A percentile compares a stretch with the other conserved stretches of the same genome.
Conservation (phyloP, 106 monocot species). For the Gastrodia elata region DNA sequence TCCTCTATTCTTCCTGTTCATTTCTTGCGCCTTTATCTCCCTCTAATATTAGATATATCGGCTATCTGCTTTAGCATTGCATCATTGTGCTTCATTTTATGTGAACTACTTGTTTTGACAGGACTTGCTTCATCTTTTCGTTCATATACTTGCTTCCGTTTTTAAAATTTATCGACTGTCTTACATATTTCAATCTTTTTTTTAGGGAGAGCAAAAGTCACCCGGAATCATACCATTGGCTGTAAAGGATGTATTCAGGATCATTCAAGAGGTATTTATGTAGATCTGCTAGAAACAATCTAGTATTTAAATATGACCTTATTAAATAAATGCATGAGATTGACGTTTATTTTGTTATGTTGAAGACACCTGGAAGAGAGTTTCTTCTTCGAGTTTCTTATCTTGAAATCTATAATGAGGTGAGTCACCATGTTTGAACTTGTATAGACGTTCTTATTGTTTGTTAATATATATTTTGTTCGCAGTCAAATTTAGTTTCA, state of each 20-base stretch:
- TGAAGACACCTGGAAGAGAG: conserved; percentile 76
- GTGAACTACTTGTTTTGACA: background rate
- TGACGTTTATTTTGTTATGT: conserved; percentile 5
- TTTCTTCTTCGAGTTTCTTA: conserved; percentile 99
- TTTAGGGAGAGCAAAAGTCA: conserved; percentile 94
- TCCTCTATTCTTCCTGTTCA: background rate
- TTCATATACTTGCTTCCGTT: background rate
- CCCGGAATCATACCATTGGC: conserved; percentile 97
- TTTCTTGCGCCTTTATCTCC: background rate
- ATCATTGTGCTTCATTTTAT: background rate
- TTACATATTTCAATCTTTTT: conserved; percentile 4
- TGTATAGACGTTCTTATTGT: too few species aligned
- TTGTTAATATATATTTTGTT: background rate
- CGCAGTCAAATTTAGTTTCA: background rate
- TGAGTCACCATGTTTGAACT: conserved; percentile 18
- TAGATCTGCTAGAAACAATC: background rate
- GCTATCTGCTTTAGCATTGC: background rate
- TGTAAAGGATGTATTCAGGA: conserved; percentile 92
- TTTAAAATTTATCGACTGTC: background rate
- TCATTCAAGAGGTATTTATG: conserved; percentile 83
- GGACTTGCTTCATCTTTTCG: background rate
- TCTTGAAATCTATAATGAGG: conserved; percentile 99
- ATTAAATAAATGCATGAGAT: background rate
- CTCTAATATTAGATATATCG: background rate
- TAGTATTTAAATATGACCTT: background rate